Base-by-base conservation (phyloP, 176 grass and related monocot genomes). In the Ensete glaucum region DNA sequence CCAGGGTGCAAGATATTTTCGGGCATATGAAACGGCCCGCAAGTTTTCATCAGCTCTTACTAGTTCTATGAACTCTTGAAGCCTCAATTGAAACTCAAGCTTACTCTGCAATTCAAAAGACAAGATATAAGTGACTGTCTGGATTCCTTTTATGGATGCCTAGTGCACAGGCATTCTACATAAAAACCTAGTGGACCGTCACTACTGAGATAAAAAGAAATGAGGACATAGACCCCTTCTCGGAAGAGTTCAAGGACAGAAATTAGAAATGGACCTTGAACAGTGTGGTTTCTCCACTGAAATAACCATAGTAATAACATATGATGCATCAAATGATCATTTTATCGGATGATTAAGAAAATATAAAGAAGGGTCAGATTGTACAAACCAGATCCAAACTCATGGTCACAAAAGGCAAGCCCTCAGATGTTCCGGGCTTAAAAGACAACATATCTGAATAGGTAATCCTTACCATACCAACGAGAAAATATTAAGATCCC, bases 1-100 rank as follows among this genome's bases (percentile, higher is more conserved):
- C 91, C 91, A 99, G 22, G 96, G 86, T 78, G 96, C 91, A 84
- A 99, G 90, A 85, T 91, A 89, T 80, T 91, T 99, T 63, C 86
- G 86, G 68, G 91, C 96, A 87, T 99, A 95, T 49, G 73, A 63
- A 80, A 99, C 91, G 66, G 91, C 96, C 69, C 80, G 83, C 69
- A 91, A 82, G 62, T 63, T 87, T 76, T 95, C 85, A 64, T 85
- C 87, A 54, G 78, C 83, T 90, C 87, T 91, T 67, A 91, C 84
- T 55, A 99, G 85, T 69, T 99, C 96, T 78, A 99, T 90, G 77
- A 99, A 99, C 67, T 99, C 96, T 76, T 99, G 96, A 87, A 95
- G 88, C 81, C 96, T 91, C 65, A 99, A 69, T 53, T 87, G 81
- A 76, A 99, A 95, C 86, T 99, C 96, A 9, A 99, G 85, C 79